phyloP scores from a whole-genome alignment of 345 rosid species.

The Corchorus olitorius region DNA sequence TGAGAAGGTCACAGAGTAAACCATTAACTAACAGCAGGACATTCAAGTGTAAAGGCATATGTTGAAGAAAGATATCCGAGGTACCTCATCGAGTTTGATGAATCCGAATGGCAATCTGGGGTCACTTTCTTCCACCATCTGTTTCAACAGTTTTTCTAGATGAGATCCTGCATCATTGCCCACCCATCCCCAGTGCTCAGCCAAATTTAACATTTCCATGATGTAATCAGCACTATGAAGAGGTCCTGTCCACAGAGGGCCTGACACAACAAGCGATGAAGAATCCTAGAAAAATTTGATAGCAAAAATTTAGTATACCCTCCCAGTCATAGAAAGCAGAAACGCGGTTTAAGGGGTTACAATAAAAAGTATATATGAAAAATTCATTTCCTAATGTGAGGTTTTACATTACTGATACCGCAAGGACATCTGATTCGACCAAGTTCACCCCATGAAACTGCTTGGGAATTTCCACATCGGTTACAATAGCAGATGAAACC shows the following conservation, averaged over 20 bases:
- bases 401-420: constrained; percentile 40
- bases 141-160: constrained; percentile 68
- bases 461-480: constrained; percentile 62
- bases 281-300: constrained; percentile 36
- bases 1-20: constrained; percentile 25
- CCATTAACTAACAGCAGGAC: neutral
- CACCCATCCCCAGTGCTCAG: constrained; percentile 77
- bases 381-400: neutral
- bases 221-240: constrained; percentile 67
- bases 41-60: neutral
- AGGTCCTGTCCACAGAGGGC: constrained; percentile 84
- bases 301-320: constrained; percentile 9
- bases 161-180: constrained; percentile 50
- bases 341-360: neutral
- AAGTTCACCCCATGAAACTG: constrained; percentile 70
- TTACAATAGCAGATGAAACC: constrained; percentile 79
- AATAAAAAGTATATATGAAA: neutral
- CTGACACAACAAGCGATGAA: constrained; percentile 47
- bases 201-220: constrained; percentile 63
- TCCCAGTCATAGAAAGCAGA: neutral
- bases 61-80: neutral
- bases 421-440: constrained; percentile 67
- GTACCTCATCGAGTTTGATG: constrained; percentile 82
- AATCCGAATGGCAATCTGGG: constrained; percentile 82
- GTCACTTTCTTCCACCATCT: constrained; percentile 81